Evolutionary conservation across 495 filamentous ascomycete genomes (phyloP).

Genomic region (Tetracladium marchalianum): DNA sequence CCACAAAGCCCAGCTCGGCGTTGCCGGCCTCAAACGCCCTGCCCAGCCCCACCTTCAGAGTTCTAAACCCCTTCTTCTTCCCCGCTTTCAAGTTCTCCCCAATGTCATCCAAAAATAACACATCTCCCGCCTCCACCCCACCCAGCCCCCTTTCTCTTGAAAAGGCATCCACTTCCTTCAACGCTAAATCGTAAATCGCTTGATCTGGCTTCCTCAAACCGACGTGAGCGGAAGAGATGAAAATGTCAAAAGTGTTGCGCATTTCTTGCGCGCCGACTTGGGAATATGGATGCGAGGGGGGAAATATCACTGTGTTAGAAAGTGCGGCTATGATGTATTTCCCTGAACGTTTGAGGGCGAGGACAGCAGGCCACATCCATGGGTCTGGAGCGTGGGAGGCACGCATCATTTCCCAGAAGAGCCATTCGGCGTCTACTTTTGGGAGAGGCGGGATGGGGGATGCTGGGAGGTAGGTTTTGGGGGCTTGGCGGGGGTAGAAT

Average conservation of each 20-base stretch:
- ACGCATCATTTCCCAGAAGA: constrained; percentile 93
- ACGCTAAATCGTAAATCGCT: constrained; percentile 65
- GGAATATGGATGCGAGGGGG: constrained; percentile 49
- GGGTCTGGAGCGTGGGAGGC: constrained; percentile 62
- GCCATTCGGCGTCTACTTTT: constrained; percentile 60
- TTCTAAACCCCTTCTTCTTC: constrained; percentile 63
- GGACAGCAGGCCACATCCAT: constrained; percentile 73
- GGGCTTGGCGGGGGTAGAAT: constrained; percentile 11
- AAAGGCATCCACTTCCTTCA: constrained; percentile 51
- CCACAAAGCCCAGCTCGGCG: too few relatives aligned
- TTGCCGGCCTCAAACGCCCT: constrained; percentile 66
- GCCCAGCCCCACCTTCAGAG: constrained; percentile 75
- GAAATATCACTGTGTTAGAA: constrained; percentile 81
- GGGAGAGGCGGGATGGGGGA: constrained; percentile 51
- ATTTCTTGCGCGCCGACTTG: constrained; percentile 34
- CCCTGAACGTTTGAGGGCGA: constrained; percentile 50
- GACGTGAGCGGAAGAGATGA: constrained; percentile 73
- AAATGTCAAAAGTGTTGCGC: constrained; percentile 64
- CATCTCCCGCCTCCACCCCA: constrained; percentile 51
- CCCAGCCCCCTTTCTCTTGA: constrained; percentile 39
- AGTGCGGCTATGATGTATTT: constrained; percentile 70
- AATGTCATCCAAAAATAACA: constrained; percentile 93
- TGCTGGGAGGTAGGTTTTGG: constrained; percentile 4
- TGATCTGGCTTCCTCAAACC: constrained; percentile 83
- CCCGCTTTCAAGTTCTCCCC: constrained; percentile 84